Base-by-base conservation (phyloP, 805 yeast species). In the Priceomyces castillae region DNA sequence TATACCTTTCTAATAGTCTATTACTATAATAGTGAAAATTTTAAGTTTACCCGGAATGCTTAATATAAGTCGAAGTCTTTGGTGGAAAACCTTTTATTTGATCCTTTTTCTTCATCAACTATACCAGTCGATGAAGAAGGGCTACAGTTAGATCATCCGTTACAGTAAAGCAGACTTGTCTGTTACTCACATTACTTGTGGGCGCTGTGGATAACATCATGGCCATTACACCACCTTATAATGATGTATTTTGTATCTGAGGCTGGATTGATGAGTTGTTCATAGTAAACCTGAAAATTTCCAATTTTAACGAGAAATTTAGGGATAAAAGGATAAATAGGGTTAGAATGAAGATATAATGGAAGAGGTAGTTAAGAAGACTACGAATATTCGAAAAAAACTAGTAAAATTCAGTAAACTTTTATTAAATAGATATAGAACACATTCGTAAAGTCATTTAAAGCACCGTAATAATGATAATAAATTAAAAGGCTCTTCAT, bases 91-190 rank as follows among this genome's bases (percentile, higher is more conserved):
- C 9, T 23, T 23, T 23, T 23, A 10, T 10, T 23, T 10, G 10
- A 6, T 23, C 15, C 15, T 34, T 25, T 41, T 39, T 67, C 72
- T 47, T 56, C 54, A 73, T 73, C 81, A 76, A 75, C 81, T 76
- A 76, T 72, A 65, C 71, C 80, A 76, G 80, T 73, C 80, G 65
- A 72, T 73, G 80, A 77, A 62, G 80, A 73, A 53, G 64, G 74
- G 66, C 68, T 65, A 56, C 47, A 60, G 57, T 54, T 56, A 34
- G 52, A 43, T 57, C 64, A 60, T 61, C 76, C 71, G 67, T 61
- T 64, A 53, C 64, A 66, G 71, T 57, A 49, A n/a, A 41, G 40
- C 37, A 37, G 18, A 19, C 34, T 33, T 30, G 18, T 14, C 14
- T 33, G 36, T 30, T 20, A 44, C 48, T 58, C 52, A 50, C 52